Conservation (phyloP, 768 basidiomycete genomes). For the Pleurotus eryngii region DNA sequence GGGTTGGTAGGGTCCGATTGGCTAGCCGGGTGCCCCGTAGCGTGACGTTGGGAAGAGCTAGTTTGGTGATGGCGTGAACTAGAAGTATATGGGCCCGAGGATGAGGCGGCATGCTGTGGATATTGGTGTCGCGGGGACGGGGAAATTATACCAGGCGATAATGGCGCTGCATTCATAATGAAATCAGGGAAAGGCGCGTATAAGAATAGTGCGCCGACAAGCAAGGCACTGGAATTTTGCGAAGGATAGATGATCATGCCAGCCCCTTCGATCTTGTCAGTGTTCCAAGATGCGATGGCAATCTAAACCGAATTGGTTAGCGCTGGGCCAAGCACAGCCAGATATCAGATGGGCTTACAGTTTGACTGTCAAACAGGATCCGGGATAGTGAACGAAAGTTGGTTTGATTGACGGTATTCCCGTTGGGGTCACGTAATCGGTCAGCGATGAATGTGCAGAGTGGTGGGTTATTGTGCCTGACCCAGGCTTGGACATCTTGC, state of each 20-base stretch:
- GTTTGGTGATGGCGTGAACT: constrained; percentile 23
- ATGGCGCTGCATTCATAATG: constrained; percentile 27
- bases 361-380: constrained; percentile 47
- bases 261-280: constrained; percentile 39
- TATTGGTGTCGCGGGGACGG: background rate
- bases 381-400: constrained; percentile 54
- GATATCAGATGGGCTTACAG: constrained; percentile 34
- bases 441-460: constrained; percentile 65
- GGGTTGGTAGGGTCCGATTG: constrained; percentile 29
- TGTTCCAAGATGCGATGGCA: constrained; percentile 50
- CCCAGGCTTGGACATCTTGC: constrained; percentile 49
- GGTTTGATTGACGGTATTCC: constrained; percentile 47
- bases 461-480: constrained; percentile 42
- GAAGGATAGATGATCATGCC: constrained; percentile 54
- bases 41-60: constrained; percentile 27
- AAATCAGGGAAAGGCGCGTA: constrained; percentile 46
- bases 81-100: constrained; percentile 26
- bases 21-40: constrained; percentile 29
- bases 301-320: constrained; percentile 28
- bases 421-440: constrained; percentile 46
- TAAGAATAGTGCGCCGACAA: constrained; percentile 51
- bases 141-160: constrained; percentile 3
- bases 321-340: background rate
- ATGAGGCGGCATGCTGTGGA: constrained; percentile 16
- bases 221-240: constrained; percentile 46